Evolutionary conservation across 768 basidiomycete genomes (phyloP).

Genomic region (Podaxis pistillaris): DNA sequence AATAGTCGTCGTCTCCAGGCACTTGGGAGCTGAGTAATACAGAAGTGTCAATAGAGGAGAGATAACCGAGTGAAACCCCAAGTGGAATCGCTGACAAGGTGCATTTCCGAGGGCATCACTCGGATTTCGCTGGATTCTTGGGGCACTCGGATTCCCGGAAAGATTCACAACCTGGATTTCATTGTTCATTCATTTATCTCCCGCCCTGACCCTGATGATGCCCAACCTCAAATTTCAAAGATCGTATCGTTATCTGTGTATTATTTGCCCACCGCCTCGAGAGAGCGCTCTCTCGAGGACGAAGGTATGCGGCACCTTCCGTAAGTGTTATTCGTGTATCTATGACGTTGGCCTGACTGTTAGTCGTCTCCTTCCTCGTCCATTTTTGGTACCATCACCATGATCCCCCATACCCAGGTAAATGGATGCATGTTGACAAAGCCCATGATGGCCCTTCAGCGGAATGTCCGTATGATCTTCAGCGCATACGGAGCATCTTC

Average conservation of each 20-base stretch:
- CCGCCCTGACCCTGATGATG: slow-evolving; percentile 3
- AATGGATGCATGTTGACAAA: background rate
- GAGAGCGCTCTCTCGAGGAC: background rate
- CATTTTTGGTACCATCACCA: background rate
- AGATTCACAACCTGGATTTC: slow-evolving; percentile 8
- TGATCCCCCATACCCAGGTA: slow-evolving; percentile 6
- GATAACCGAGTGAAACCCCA: slow-evolving; percentile 4
- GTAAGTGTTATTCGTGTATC: background rate
- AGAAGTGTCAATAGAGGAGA: background rate
- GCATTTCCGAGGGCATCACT: slow-evolving; percentile 11
- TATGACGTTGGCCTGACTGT: background rate
- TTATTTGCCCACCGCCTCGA: background rate
- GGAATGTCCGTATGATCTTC: background rate
- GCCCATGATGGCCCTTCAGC: background rate
- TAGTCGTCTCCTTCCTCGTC: background rate
- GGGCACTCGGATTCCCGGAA: slow-evolving; percentile 1
- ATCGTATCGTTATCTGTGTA: slow-evolving; percentile 1
- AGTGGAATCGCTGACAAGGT: slow-evolving; percentile 6
- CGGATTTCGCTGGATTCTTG: slow-evolving; percentile 6
- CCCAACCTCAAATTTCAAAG: background rate
- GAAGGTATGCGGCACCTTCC: background rate
- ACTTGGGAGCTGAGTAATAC: background rate
- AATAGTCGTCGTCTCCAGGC: background rate
- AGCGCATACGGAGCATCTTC: background rate
- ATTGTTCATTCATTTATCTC: background rate